Evolutionary conservation across 2,329 filamentous ascomycete genomes (phyloP), one percentile per base, ranked within the genome.

Genomic region (Talaromyces sp.): DNA sequence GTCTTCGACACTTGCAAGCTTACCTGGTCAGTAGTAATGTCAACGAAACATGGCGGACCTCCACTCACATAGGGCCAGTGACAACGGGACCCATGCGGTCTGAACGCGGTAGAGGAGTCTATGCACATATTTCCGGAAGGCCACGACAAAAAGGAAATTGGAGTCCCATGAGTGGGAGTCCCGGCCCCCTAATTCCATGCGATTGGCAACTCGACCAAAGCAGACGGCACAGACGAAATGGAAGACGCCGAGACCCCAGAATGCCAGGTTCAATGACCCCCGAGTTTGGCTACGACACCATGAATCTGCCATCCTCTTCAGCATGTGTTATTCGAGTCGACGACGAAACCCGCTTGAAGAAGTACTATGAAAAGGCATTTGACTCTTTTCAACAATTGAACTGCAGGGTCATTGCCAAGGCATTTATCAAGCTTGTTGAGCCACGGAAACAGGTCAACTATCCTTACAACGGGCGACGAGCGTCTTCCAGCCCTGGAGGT

Each of bases 361-460:
- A 72, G 35, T 81, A 77, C 68, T 81, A 81, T 67, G 70, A 74
- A 39, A 72, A 73, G 25, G 75, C 75, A 9, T 79, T 81, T 49
- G 71, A 75, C 58, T 69, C 72, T 9, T 75, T 82, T 54, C 78
- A 80, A 60, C 79, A 81, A 63, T 69, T 79, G 49, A 78, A 76
- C 54, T 80, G 78, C 67, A 76, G 77, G 17, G 71, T 77, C 33
- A 73, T 82, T 35, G 75, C 75, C 45, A 81, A 81, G 67, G 74
- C 75, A 1, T 81, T 75, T 69, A 77, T 81, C 67, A 80, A 78
- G 66, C 66, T 75, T 25, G 77, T 80, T 31, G 77, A 81, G 65
- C 80, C 79, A 11, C 74, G 76, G 39, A 82, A 81, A 70, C 79
- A 82, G 68, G 76, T 77, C 25, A 77, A 75, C 13, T 74, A 80